Evolutionary conservation across 148 eudicot genomes (phyloP).

Genomic region (Nepenthes mirabilis): DNA sequence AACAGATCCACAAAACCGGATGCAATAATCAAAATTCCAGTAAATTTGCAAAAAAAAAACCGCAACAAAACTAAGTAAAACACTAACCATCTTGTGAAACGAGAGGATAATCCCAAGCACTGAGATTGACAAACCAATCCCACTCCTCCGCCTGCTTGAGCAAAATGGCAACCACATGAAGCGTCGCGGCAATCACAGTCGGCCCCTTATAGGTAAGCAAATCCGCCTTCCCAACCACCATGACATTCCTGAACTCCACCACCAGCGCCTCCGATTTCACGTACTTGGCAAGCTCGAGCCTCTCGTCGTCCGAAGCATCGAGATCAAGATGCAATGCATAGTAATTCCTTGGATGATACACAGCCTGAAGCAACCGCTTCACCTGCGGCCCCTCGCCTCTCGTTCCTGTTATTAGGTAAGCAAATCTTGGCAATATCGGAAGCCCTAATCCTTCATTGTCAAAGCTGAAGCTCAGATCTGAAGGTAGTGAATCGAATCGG

Average conservation of each 20-base stretch:
- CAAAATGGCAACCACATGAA: slow-evolving; percentile 64
- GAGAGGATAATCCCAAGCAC: slow-evolving; percentile 85
- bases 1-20: not conserved
- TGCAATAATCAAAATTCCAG: not conserved
- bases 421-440: slow-evolving; percentile 51
- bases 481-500: too few relatives aligned
- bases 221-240: slow-evolving; percentile 67
- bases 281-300: slow-evolving; percentile 46
- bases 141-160: slow-evolving; percentile 39
- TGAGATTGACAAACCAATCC: slow-evolving; percentile 95
- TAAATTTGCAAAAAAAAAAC: too few relatives aligned
- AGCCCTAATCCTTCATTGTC: slow-evolving; percentile 1
- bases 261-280: slow-evolving; percentile 28
- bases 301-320: slow-evolving; percentile 48
- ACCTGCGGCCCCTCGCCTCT: slow-evolving; percentile 33
- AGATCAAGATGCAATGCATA: slow-evolving; percentile 72
- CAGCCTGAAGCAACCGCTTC: slow-evolving; percentile 53
- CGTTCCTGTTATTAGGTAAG: slow-evolving; percentile 62
- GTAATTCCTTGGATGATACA: slow-evolving; percentile 72
- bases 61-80: not conserved
- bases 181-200: slow-evolving; percentile 39
- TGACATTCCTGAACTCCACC: slow-evolving; percentile 37
- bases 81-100: slow-evolving; percentile 69
- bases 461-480: too few relatives aligned
- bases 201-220: slow-evolving; percentile 73